Conservation (phyloP, 345 rosid genomes). For the Heritiera littoralis region DNA sequence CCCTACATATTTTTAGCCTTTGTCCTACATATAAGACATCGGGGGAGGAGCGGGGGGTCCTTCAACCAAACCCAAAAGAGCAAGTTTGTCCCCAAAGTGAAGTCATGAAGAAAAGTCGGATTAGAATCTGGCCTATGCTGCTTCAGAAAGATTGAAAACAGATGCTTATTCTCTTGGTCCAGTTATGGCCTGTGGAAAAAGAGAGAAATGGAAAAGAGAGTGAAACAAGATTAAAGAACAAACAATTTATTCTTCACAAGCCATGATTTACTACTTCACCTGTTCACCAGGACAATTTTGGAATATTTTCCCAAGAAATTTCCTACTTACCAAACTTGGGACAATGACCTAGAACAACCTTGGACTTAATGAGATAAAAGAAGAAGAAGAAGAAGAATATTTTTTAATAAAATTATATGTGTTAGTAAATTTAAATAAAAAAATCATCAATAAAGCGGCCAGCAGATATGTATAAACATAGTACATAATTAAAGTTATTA, state of each 20-base stretch:
- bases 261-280: neutral
- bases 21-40: neutral
- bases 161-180: neutral
- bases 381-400: neutral
- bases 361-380: neutral
- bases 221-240: neutral
- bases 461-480: too few relatives aligned
- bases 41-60: neutral
- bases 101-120: constrained; percentile 1
- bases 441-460: too few relatives aligned
- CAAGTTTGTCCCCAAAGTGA: constrained; percentile 27
- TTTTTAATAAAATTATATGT: too few relatives aligned
- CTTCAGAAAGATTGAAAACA: neutral
- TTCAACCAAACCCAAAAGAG: constrained; percentile 21
- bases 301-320: constrained; percentile 15
- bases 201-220: neutral
- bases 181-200: neutral
- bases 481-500: neutral
- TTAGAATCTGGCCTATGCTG: constrained; percentile 14
- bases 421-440: neutral
- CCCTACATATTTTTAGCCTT: neutral
- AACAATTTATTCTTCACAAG: neutral
- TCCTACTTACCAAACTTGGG: neutral
- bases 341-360: neutral
- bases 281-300: constrained; percentile 17